A percentile compares a stretch with the other conserved stretches of the same genome.
Conservation (phyloP, 139 green algal species). For the Gonium pectorale region DNA sequence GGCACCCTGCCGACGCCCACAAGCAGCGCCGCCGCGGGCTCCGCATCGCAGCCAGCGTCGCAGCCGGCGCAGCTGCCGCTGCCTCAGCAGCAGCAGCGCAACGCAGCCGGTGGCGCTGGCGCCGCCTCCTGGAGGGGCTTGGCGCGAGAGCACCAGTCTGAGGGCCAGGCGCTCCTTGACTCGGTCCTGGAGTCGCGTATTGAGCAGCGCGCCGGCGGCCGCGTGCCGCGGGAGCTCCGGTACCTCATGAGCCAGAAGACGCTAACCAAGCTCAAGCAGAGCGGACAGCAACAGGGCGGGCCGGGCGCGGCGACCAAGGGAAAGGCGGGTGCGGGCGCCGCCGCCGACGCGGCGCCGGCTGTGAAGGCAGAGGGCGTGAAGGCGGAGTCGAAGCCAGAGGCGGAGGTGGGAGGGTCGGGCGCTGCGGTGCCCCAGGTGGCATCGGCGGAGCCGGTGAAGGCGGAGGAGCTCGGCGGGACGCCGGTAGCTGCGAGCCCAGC, state of each 20-base stretch:
- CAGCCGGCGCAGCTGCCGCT: not conserved
- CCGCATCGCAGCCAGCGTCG: not conserved
- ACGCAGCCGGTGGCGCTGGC: not conserved
- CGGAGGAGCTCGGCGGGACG: no score
- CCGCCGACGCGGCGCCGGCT: no score
- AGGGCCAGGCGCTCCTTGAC: constrained; percentile 34
- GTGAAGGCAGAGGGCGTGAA: not conserved
- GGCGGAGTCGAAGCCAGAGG: not conserved
- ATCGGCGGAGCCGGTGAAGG: not conserved
- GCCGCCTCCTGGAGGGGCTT: not conserved
- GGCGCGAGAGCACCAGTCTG: constrained; percentile 28
- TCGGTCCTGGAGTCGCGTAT: constrained; percentile 34
- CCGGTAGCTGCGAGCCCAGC: no score
- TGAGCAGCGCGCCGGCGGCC: constrained; percentile 1
- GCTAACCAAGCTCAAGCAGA: constrained; percentile 15
- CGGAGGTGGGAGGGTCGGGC: not conserved
- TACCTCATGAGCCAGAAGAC: constrained; percentile 31
- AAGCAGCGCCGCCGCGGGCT: no score
- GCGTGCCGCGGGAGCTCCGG: constrained; percentile 29
- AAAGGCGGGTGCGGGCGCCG: no score
- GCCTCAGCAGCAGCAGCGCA: not conserved
- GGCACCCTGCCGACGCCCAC: no score
- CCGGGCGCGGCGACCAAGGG: no score
- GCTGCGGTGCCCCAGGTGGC: no score
- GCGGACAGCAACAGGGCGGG: constrained; percentile 8